Conservation (phyloP, 768 basidiomycete species). For the Arthromyces matolae region DNA sequence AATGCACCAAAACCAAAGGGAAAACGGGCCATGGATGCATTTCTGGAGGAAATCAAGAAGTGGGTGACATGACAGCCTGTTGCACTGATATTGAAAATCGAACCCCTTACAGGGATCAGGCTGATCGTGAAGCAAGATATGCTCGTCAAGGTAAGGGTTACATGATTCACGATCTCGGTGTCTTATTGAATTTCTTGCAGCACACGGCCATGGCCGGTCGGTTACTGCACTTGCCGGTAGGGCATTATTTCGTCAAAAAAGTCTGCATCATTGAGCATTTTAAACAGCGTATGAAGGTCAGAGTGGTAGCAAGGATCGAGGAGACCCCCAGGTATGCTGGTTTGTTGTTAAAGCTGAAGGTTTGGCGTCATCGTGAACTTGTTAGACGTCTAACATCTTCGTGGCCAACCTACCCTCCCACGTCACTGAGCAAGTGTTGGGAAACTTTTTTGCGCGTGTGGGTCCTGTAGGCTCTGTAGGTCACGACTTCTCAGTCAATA, state of each 20-base stretch:
- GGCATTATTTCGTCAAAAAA: constrained; percentile 23
- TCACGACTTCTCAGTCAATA: constrained; percentile 15
- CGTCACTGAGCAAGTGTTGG: constrained; percentile 82
- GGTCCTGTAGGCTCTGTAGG: constrained; percentile 90
- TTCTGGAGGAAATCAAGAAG: constrained; percentile 96
- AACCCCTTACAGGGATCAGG: constrained; percentile 80
- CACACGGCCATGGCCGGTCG: constrained; percentile 64
- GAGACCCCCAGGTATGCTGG: constrained; percentile 72
- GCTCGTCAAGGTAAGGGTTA: constrained; percentile 54
- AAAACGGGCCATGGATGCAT: constrained; percentile 93
- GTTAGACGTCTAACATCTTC: constrained; percentile 90
- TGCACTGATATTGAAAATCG: constrained; percentile 7
- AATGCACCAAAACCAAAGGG: constrained; percentile 75
- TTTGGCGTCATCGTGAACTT: not conserved
- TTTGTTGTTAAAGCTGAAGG: not conserved
- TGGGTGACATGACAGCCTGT: constrained; percentile 23
- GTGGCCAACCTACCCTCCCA: constrained; percentile 89
- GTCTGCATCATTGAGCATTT: not conserved
- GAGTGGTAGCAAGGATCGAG: constrained; percentile 85
- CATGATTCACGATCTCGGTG: not conserved
- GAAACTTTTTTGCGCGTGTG: constrained; percentile 84
- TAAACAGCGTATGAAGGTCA: constrained; percentile 81
- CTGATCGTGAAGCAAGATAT: constrained; percentile 82
- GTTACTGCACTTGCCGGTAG: constrained; percentile 87
- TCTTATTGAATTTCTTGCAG: constrained; percentile 24